Evolutionary conservation across 805 yeast genomes (phyloP).

Genomic region (Yarrowia bubula): DNA sequence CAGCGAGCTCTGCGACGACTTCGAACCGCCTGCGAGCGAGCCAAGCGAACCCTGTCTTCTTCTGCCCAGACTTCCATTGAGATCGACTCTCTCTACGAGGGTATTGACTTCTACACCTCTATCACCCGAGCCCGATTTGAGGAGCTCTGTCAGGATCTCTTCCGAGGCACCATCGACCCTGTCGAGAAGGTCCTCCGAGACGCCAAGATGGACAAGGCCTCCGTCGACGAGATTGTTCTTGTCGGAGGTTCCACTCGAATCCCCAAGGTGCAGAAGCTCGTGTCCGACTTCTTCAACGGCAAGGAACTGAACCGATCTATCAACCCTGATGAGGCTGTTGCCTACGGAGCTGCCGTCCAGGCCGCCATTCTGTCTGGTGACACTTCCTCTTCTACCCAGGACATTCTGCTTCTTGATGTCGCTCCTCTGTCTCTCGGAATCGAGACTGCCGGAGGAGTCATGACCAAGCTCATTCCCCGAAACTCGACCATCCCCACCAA

Average conservation of each 20-base stretch:
- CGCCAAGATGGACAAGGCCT: conserved; percentile 81
- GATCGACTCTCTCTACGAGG: conserved; percentile 88
- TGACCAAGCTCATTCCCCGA: conserved; percentile 97
- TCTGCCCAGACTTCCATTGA: conserved; percentile 84
- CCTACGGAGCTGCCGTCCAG: conserved; percentile 98
- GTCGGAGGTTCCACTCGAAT: conserved; percentile 98
- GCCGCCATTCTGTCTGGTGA: conserved; percentile 95
- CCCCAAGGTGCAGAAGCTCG: conserved; percentile 92
- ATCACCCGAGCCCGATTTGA: conserved; percentile 48
- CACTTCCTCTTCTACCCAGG: conserved; percentile 91
- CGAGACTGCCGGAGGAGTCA: conserved; percentile 99
- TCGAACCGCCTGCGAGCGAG: conserved; percentile 98
- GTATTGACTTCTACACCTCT: conserved; percentile 91
- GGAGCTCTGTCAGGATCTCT: conserved; percentile 86
- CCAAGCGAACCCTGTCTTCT: conserved; percentile 56
- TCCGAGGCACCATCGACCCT: conserved; percentile 88
- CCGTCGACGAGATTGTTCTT: conserved; percentile 82
- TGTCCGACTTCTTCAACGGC: conserved; percentile 92
- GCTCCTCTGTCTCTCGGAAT: conserved; percentile 97
- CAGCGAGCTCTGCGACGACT: conserved; percentile 90
- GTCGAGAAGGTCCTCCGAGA: conserved; percentile 91
- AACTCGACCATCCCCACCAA: conserved; percentile 97
- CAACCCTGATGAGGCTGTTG: conserved; percentile 98
- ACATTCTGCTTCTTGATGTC: conserved; percentile 87
- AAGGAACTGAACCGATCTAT: conserved; percentile 93